phyloP scores from a whole-genome alignment of 176 grass and related monocot genomes.

The Saccharum spontaneum region DNA sequence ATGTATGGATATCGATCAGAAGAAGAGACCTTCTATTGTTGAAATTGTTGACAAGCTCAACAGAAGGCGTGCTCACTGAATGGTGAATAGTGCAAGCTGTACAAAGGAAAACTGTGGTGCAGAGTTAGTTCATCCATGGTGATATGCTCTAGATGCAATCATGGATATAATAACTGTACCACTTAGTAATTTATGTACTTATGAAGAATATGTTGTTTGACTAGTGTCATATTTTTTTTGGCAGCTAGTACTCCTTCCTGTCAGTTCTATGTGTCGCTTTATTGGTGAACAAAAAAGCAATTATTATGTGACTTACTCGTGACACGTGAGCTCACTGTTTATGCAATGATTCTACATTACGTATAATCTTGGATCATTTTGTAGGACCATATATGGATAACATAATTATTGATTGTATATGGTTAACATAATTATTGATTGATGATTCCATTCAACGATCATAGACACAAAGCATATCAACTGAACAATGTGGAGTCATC shows the following conservation, averaged over 20 bases:
- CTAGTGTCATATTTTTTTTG: background rate
- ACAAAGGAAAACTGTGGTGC: too few relatives aligned
- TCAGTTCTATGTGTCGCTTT: background rate
- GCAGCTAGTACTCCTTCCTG: background rate
- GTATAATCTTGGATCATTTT: background rate
- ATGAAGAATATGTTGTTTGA: background rate
- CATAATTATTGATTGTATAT: background rate
- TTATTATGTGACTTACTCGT: background rate
- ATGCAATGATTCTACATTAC: background rate
- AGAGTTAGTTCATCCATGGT: background rate
- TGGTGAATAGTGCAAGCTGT: background rate
- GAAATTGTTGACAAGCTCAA: conserved; percentile 1
- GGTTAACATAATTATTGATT: too few relatives aligned
- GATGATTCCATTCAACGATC: too few relatives aligned
- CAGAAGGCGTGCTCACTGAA: background rate
- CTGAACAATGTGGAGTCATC: background rate
- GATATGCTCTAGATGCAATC: background rate
- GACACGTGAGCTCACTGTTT: background rate
- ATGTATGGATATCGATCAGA: background rate
- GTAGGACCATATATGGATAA: background rate
- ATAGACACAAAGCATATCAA: background rate
- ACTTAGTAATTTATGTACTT: background rate
- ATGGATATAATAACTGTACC: background rate
- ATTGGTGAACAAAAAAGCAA: background rate
- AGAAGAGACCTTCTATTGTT: background rate